Percentiles rank a stretch among this genome's conserved stretches.
Evolutionary conservation across 371 early-diverging fungal genomes (phyloP).

Genomic region (Quaeritorhiza haematococci): DNA sequence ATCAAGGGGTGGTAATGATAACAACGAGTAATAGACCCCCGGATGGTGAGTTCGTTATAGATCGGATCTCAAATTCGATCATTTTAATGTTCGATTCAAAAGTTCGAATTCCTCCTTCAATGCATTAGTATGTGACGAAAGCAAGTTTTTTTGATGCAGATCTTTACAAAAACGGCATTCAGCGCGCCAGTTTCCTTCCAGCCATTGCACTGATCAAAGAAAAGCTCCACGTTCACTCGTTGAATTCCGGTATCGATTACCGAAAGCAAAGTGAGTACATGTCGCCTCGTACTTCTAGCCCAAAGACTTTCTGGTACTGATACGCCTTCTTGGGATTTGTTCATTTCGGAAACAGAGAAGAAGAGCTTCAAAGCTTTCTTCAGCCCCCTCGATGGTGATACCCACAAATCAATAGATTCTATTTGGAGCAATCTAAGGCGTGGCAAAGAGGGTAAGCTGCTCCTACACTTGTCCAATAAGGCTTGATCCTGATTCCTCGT

Average conservation of each 20-base stretch:
- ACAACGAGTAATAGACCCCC: slow-evolving; percentile 94
- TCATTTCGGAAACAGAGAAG: slow-evolving; percentile 6
- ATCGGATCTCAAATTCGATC: neutral
- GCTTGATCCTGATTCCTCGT: no score
- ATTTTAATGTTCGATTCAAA: neutral
- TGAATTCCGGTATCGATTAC: slow-evolving; percentile 90
- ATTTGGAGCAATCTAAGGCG: slow-evolving; percentile 13
- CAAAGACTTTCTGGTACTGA: no score
- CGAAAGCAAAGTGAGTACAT: slow-evolving; percentile 40
- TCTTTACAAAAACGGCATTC: slow-evolving; percentile 92
- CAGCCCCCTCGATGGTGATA: slow-evolving; percentile 50
- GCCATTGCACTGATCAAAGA: slow-evolving; percentile 82
- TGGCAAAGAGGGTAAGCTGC: slow-evolving; percentile 9
- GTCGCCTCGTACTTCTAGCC: no score
- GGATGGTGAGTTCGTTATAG: slow-evolving; percentile 40
- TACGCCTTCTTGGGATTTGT: no score
- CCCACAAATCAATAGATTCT: slow-evolving; percentile 36
- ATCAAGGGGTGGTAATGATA: slow-evolving; percentile 84
- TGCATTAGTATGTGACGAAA: neutral
- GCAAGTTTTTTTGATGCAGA: no score
- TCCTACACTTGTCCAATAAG: neutral
- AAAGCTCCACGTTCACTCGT: slow-evolving; percentile 68
- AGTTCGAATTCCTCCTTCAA: neutral
- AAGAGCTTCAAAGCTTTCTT: slow-evolving; percentile 9
- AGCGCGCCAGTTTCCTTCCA: slow-evolving; percentile 83